Base-by-base conservation (phyloP, 1,284 basidiomycete species). In the Leccinum ponderosum region DNA sequence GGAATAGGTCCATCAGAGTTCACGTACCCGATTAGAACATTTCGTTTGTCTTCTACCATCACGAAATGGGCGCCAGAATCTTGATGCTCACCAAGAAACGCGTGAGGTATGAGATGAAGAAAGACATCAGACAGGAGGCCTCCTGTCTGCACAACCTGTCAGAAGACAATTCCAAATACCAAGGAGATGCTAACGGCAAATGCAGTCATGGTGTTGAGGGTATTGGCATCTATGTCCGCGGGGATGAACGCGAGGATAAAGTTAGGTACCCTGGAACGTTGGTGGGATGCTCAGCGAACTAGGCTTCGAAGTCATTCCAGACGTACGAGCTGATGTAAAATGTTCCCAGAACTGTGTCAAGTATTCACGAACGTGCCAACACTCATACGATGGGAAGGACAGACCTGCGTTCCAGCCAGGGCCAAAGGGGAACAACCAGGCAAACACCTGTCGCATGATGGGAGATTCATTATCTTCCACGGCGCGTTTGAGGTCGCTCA, bases 261-360 rank as follows among this genome's bases (percentile, higher is more conserved):
- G 78, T 96, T 96, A 57, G 93, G 94, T 59, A 95, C 85, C 48
- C 92, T 94, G 73, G 55, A 61, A 68, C 64, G 62, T 66, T 64
- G 66, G 69, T 59, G 22, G 58, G 44, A 62, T 33, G n/a, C 53
- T 59, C 59, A 62, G 64, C 53, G 52, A 67, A 56, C 59, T 68
- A 33, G 62, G 63, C 57, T 64, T 64, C 55, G 64, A 65, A 59
- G 54, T 59, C 58, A 56, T 55, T 61, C 52, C 22, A 62, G 42
- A 80, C 91, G 73, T 70, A 94, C 92, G 93, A 95, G 81, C 91
- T 94, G 74, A 95, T 95, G 80, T 95, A 95, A 81, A 95, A 94
- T 33, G 93, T 95, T 64, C 90, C 93, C 47, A 95, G 81, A 64
- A 95, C 85, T 86, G 66, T 33, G 55, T 58, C 17, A 56, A 66